phyloP scores from a whole-genome alignment of 140 eudicot genomes.

The Senecio squalidus region DNA sequence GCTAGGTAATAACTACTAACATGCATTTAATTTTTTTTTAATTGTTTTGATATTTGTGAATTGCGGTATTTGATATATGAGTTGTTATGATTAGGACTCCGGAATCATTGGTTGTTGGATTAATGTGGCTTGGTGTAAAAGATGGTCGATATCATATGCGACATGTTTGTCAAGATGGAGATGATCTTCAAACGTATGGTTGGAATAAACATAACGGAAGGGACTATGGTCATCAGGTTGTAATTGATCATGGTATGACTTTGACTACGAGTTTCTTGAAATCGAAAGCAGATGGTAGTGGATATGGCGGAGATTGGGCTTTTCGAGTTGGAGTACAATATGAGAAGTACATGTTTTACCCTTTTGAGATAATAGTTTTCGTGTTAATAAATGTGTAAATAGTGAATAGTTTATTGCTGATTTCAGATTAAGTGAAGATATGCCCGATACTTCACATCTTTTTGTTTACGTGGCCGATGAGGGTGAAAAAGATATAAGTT shows the following conservation, averaged over 20 bases:
- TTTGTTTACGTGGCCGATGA: conserved; percentile 97
- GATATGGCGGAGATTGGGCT: conserved; percentile 99
- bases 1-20: too few relatives aligned
- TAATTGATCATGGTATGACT: conserved; percentile 69
- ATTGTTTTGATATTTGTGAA: conserved; percentile 4
- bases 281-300: conserved; percentile 61
- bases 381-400: neutral
- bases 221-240: conserved; percentile 79
- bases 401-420: conserved; percentile 24
- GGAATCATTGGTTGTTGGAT: conserved; percentile 75
- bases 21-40: too few relatives aligned
- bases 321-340: conserved; percentile 63
- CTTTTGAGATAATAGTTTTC: neutral
- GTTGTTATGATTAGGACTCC: conserved; percentile 60
- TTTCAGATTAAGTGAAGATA: conserved; percentile 34
- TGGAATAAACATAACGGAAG: conserved; percentile 96
- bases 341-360: conserved; percentile 41
- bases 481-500: conserved; percentile 52
- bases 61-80: conserved; percentile 13
- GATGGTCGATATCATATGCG: conserved; percentile 76
- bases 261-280: conserved; percentile 74
- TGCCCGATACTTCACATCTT: conserved; percentile 47
- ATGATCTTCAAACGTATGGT: conserved; percentile 83
- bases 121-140: conserved; percentile 95
- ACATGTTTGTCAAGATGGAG: conserved; percentile 89